Conservation (phyloP, 169 alveolate species). For the Plasmodium gaboni region DNA sequence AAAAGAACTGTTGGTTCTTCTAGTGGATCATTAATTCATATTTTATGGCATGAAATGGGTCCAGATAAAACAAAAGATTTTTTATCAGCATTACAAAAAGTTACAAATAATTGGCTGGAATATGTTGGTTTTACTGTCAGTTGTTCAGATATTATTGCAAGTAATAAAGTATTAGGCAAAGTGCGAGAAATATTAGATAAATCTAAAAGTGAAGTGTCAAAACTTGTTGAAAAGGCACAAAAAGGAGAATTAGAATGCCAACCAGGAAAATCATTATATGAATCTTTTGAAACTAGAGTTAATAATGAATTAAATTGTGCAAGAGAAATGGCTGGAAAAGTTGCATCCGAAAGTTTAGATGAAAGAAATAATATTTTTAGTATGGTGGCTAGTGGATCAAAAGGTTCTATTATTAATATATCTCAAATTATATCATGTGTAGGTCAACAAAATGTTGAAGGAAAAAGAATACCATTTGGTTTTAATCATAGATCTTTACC, state of each 20-base stretch:
- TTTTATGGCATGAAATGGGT: conserved; percentile 98
- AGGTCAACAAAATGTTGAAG: conserved; percentile 99
- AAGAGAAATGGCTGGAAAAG: conserved; percentile 92
- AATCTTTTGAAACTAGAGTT: conserved; percentile 98
- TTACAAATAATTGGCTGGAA: conserved; percentile 98
- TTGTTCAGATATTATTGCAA: conserved; percentile 98
- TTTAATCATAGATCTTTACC: conserved; percentile 99
- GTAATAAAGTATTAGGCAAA: conserved; percentile 90
- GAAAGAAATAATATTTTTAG: conserved; percentile 96
- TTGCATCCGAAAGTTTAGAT: conserved; percentile 95
- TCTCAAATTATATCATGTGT: conserved; percentile 99
- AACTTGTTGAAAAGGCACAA: conserved; percentile 93
- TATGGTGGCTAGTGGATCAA: conserved; percentile 98
- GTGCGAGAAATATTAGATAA: conserved; percentile 92
- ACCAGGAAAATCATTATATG: conserved; percentile 98
- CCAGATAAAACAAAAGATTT: conserved; percentile 97
- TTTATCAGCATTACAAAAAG: conserved; percentile 95
- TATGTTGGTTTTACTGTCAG: conserved; percentile 99
- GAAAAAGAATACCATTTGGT: conserved; percentile 99
- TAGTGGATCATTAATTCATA: conserved; percentile 98
- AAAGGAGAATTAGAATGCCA: conserved; percentile 97
- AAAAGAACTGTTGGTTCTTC: conserved; percentile 98
- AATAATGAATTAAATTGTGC: conserved; percentile 97
- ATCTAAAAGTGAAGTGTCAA: conserved; percentile 89
- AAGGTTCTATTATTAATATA: conserved; percentile 97